A percentile compares a stretch with the other conserved stretches of the same genome.
Conservation (phyloP, 2,329 filamentous ascomycete species). For the Diaporthe sp. region DNA sequence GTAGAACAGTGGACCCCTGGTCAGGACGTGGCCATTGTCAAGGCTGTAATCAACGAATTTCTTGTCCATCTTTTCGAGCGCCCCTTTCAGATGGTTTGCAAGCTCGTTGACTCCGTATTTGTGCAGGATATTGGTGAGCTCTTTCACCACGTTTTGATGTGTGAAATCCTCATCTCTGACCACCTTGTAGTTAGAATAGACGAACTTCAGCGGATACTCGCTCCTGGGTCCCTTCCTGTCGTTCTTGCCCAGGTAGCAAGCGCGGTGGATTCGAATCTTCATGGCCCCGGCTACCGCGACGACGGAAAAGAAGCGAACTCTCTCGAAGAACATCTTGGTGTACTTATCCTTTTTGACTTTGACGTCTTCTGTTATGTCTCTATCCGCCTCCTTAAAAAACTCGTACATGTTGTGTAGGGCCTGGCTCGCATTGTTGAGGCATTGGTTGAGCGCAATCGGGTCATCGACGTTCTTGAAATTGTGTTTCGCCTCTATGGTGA, state of each 20-base stretch:
- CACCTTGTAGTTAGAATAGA: neutral
- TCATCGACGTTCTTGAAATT: neutral
- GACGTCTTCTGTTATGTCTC: neutral
- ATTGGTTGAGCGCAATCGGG: neutral
- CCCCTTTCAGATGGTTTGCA: neutral
- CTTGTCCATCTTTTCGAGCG: neutral
- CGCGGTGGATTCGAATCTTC: conserved; percentile 19
- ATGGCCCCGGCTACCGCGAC: neutral
- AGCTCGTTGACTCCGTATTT: neutral
- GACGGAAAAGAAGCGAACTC: conserved; percentile 25
- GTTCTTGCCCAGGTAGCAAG: neutral
- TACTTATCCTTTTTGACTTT: neutral
- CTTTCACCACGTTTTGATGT: neutral
- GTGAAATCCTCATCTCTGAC: neutral
- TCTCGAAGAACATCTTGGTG: conserved; percentile 12
- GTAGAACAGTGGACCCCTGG: neutral
- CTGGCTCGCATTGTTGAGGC: conserved; percentile 27
- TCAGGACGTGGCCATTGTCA: neutral
- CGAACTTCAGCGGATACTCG: neutral
- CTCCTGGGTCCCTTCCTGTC: neutral
- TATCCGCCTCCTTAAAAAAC: conserved; percentile 21
- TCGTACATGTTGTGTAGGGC: conserved; percentile 25
- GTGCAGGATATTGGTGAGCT: neutral
- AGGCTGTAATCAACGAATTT: neutral
- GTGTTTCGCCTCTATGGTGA: conserved; percentile 26